Conservation (phyloP, 106 monocot genomes). For the Acorus gramineus region DNA sequence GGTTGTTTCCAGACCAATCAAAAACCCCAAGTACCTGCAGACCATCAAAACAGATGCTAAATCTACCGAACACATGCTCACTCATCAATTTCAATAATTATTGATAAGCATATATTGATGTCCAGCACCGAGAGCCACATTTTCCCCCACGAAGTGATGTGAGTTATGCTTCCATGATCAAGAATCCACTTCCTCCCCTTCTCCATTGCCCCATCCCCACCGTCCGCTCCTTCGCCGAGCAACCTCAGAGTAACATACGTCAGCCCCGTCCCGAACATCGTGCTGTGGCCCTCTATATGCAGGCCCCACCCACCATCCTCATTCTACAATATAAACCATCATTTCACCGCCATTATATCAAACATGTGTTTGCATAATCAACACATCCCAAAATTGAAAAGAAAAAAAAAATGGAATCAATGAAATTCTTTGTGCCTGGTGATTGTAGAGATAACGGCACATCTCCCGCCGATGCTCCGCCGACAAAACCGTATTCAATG, state of each 20-base stretch:
- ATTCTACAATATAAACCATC: slow-evolving; percentile 14
- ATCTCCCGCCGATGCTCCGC: slow-evolving; percentile 59
- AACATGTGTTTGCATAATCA: neutral
- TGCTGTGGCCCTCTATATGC: slow-evolving; percentile 76
- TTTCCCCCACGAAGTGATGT: slow-evolving; percentile 79
- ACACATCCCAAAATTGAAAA: neutral
- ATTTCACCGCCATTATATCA: too few relatives aligned
- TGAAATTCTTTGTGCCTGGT: slow-evolving; percentile 30
- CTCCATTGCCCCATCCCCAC: slow-evolving; percentile 63
- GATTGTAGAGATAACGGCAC: slow-evolving; percentile 70
- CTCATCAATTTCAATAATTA: neutral
- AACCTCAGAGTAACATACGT: slow-evolving; percentile 69
- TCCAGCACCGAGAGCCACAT: slow-evolving; percentile 69
- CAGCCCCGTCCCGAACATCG: slow-evolving; percentile 75
- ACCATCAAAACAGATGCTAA: neutral
- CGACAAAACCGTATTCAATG: slow-evolving; percentile 50
- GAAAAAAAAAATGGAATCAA: neutral
- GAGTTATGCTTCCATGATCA: slow-evolving; percentile 62
- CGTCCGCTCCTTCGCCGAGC: slow-evolving; percentile 59
- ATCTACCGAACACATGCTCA: neutral
- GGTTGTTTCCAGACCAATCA: slow-evolving; percentile 95
- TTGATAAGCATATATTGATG: neutral
- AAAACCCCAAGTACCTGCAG: slow-evolving; percentile 81
- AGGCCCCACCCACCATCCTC: slow-evolving; percentile 77
- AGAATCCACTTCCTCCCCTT: slow-evolving; percentile 72